Conservation (phyloP, 2,329 filamentous ascomycete species). For the Colletotrichum camelliae region DNA sequence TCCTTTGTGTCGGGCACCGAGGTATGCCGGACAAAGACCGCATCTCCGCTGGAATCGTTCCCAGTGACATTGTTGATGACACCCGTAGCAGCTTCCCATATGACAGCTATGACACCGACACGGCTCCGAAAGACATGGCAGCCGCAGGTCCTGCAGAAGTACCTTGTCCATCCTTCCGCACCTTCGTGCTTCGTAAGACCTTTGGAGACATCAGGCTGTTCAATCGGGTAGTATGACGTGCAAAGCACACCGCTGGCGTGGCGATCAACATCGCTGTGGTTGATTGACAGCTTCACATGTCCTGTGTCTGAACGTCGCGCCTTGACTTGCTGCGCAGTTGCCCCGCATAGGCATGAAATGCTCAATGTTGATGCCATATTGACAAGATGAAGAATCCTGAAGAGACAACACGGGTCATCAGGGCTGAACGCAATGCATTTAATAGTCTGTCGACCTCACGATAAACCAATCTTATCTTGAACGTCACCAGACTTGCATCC, state of each 20-base stretch:
- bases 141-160: slow-evolving; percentile 46
- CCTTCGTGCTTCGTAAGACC: slow-evolving; percentile 20
- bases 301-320: not conserved
- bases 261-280: slow-evolving; percentile 37
- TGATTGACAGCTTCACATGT: slow-evolving; percentile 26
- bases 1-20: slow-evolving; percentile 38
- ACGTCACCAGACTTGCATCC: not conserved
- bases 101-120: not conserved
- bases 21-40: slow-evolving; percentile 22
- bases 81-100: slow-evolving; percentile 44
- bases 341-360: slow-evolving; percentile 33
- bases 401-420: not conserved
- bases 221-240: slow-evolving; percentile 40
- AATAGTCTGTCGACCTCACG: not conserved
- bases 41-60: not conserved
- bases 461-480: not conserved
- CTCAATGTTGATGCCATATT: not conserved
- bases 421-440: not conserved
- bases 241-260: slow-evolving; percentile 41
- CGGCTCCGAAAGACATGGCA: slow-evolving; percentile 43
- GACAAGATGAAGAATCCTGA: too few species aligned
- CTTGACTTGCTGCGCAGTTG: slow-evolving; percentile 26
- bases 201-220: not conserved
- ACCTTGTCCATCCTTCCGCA: slow-evolving; percentile 25
- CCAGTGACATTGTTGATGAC: slow-evolving; percentile 26